Base-by-base conservation (phyloP, 2,329 filamentous ascomycete genomes). In the Didymella pinodella region DNA sequence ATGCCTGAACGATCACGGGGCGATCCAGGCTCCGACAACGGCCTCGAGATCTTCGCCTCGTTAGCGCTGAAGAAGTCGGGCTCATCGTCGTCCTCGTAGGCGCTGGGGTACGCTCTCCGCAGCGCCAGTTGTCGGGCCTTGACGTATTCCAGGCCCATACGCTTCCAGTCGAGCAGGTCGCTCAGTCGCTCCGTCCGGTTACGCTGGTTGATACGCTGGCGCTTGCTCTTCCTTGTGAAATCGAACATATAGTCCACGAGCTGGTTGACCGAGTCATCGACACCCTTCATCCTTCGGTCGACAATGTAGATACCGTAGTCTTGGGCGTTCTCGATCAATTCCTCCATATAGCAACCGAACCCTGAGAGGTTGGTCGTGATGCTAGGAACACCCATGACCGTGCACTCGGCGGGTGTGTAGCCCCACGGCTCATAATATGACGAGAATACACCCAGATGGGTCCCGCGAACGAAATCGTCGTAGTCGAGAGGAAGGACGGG, bases 391-490 rank as follows among this genome's bases (percentile, higher is more conserved):
- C 95, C 95, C 95, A 98, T 98, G 63, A 98, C 95, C 0, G 95
- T 98, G 79, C 95, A 99, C 79, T 98, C 95, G 51, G 95, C 94
- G 0, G 94, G 95, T 2, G 95, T 99, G 80, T 99, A 99, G 45
- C 95, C 95, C 95, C 95, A 99, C 8, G 95, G 95, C 81, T 99
- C 95, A 78, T 99, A 99, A 85, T 98, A 98, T 2, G 95, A 98
- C 25, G 94, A 85, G 80, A 99, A 99, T 57, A 99, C 88, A 71
- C 95, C 95, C 74, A 99, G 82, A 79, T 99, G 94, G 40, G 94
- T 98, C 65, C 95, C 95, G 54, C 95, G 92, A 44, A 99, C 95
- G 75, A 99, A 99, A 77, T 99, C 95, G 73, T 99, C 95, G 72
- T 99, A 98, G 80, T 98, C 95, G 73, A 99, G 85, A 18, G 95